These are phyloP conservation scores for Thermothielavioides terrestris DNA, from an alignment of 495 filamentous ascomycete species.

Conservation along the genomic window DNA sequence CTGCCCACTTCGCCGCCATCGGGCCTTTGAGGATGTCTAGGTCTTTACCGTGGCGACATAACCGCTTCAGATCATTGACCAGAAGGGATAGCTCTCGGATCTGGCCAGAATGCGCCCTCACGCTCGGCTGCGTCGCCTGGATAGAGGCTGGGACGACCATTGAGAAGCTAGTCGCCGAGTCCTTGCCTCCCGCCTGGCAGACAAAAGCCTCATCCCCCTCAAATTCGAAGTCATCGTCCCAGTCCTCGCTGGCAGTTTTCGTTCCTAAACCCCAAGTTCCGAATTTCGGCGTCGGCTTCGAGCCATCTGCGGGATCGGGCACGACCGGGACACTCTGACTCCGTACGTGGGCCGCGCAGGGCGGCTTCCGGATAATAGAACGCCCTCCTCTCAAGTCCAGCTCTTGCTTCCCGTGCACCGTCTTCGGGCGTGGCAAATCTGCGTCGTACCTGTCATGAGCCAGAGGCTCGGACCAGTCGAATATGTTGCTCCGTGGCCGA, in stretches of 20 bases:
- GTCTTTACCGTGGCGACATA: constrained; percentile 65
- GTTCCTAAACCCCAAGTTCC: constrained; percentile 81
- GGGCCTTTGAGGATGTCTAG: constrained; percentile 56
- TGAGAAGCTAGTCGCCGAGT: constrained; percentile 40
- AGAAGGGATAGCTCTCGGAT: constrained; percentile 76
- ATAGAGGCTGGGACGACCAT: constrained; percentile 78
- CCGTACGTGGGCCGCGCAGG: constrained; percentile 70
- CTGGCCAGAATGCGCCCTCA: constrained; percentile 78
- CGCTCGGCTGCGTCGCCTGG: constrained; percentile 72
- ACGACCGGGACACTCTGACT: constrained; percentile 94
- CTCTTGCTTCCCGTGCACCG: constrained; percentile 84
- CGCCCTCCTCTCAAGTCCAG: constrained; percentile 64
- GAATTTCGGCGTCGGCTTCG: constrained; percentile 64
- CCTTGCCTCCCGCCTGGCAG: constrained; percentile 26
- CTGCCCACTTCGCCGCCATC: constrained; percentile 63
- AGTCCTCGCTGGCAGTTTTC: constrained; percentile 76
- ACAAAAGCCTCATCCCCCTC: constrained; percentile 43
- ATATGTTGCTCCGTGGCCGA: constrained; percentile 55
- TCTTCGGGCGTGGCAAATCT: constrained; percentile 63
- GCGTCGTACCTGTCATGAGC: constrained; percentile 45
- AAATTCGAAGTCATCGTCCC: constrained; percentile 80
- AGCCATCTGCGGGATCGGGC: constrained; percentile 49
- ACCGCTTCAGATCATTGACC: constrained; percentile 56
- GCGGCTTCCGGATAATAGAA: constrained; percentile 61
- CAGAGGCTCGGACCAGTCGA: constrained; percentile 78